Conservation (phyloP, 139 green algal genomes). For the Volvox africanus region DNA sequence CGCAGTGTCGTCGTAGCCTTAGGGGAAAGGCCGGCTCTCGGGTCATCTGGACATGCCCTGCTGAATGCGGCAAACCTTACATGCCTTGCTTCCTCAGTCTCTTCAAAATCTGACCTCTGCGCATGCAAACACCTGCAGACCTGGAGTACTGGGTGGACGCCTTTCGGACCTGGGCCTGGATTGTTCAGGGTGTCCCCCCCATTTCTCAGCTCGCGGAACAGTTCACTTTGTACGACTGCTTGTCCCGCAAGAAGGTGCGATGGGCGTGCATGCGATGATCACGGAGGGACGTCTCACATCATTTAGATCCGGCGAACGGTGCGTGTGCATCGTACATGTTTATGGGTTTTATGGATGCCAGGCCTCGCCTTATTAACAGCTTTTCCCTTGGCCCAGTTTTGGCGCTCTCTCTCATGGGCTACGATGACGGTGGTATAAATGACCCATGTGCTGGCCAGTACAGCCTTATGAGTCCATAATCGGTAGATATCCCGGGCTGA, state of each 20-base stretch:
- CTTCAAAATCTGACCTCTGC: neutral
- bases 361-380: neutral
- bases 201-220: neutral
- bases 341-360: neutral
- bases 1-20: neutral
- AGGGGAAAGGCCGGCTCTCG: too few relatives aligned
- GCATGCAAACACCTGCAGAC: neutral
- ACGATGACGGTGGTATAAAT: neutral
- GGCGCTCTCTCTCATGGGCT: neutral
- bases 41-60: too few relatives aligned
- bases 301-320: neutral
- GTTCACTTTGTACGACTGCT: slow-evolving; percentile 12
- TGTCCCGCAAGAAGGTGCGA: neutral
- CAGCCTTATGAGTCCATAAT: too few relatives aligned
- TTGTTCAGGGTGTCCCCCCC: neutral
- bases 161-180: neutral
- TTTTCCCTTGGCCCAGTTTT: neutral
- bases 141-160: slow-evolving; percentile 23
- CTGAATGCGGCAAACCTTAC: neutral
- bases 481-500: too few relatives aligned
- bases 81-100: neutral
- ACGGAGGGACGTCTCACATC: neutral
- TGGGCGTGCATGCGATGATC: neutral
- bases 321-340: neutral
- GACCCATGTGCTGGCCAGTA: too few relatives aligned